phyloP scores from a whole-genome alignment of 2,329 filamentous ascomycete genomes.

The Sclerotinia sclerotiorum region DNA sequence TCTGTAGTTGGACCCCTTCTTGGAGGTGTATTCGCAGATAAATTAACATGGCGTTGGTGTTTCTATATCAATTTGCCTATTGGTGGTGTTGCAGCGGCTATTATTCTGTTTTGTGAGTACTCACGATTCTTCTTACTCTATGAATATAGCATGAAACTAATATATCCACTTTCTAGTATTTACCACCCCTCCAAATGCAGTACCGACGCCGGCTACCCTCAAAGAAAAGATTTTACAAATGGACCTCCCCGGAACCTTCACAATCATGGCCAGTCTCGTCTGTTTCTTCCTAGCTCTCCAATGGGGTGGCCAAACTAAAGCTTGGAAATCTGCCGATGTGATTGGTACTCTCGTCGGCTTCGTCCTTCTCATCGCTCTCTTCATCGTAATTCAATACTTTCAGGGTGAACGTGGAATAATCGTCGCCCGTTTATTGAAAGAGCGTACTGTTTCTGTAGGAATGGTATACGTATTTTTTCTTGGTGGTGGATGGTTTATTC shows the following conservation, averaged over 20 bases:
- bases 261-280: constrained; percentile 49
- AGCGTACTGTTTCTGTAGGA: constrained; percentile 47
- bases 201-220: constrained; percentile 43
- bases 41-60: constrained; percentile 59
- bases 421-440: constrained; percentile 46
- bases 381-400: constrained; percentile 44
- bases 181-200: constrained; percentile 44
- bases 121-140: neutral
- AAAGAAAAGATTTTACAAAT: constrained; percentile 50
- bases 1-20: constrained; percentile 61
- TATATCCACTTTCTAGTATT: neutral
- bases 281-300: constrained; percentile 49
- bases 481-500: constrained; percentile 47
- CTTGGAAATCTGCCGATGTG: constrained; percentile 46
- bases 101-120: constrained; percentile 15
- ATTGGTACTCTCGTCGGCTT: constrained; percentile 48
- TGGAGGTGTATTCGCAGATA: constrained; percentile 62
- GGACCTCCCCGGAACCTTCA: constrained; percentile 48
- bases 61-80: constrained; percentile 35
- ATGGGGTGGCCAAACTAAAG: constrained; percentile 48
- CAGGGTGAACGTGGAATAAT: constrained; percentile 53
- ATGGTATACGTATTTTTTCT: constrained; percentile 47
- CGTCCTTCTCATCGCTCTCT: constrained; percentile 39
- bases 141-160: neutral
- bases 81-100: constrained; percentile 42